A percentile compares a stretch with the other conserved stretches of the same genome.
These are phyloP conservation scores for Haematococcus lacustris DNA, from an alignment of 139 green algal species.

Conservation along the genomic window DNA sequence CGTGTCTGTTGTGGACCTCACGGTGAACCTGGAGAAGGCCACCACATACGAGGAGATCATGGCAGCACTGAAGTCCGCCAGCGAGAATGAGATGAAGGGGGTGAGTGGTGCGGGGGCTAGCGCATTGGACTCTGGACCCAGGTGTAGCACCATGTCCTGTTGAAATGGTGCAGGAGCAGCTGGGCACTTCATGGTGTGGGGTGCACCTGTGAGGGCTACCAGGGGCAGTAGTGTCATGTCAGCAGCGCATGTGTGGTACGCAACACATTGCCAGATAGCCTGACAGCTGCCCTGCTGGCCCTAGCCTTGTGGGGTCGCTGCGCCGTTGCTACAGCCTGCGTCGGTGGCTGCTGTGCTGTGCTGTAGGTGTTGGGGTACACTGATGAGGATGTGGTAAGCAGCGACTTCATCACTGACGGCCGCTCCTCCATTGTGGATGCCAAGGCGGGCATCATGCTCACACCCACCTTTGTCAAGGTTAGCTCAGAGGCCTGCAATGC, in stretches of 20 bases:
- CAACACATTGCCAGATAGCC: too few species aligned
- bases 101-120: constrained; percentile 35
- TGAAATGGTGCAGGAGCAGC: too few species aligned
- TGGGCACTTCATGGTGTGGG: too few species aligned
- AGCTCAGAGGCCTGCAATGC: not conserved
- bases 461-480: constrained; percentile 86
- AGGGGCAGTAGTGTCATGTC: too few species aligned
- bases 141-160: too few species aligned
- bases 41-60: constrained; percentile 91
- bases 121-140: too few species aligned
- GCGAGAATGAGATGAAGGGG: constrained; percentile 72
- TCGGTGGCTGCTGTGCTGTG: too few species aligned
- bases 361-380: constrained; percentile 72
- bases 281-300: too few species aligned
- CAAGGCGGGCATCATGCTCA: constrained; percentile 86
- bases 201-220: too few species aligned
- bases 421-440: constrained; percentile 80
- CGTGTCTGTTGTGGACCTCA: constrained; percentile 96
- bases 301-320: too few species aligned
- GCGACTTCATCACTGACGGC: constrained; percentile 83
- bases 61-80: constrained; percentile 67
- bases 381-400: constrained; percentile 82
- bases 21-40: constrained; percentile 77
- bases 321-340: too few species aligned
- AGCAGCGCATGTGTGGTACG: too few species aligned